Evolutionary conservation across 345 rosid genomes (phyloP), one percentile per base, ranked within the genome.

Genomic region (Luvunga scandens): DNA sequence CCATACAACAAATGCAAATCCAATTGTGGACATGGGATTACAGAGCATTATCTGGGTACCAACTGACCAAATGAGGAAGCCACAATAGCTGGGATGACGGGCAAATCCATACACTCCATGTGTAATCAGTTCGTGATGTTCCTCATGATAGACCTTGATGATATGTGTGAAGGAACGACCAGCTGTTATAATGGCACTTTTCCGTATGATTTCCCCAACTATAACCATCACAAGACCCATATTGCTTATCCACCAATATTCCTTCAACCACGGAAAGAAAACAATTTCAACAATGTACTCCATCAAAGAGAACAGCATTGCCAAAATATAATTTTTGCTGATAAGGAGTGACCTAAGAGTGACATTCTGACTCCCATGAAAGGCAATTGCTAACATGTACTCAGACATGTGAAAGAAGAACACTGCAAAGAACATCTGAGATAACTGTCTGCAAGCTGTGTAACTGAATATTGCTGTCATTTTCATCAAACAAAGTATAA

Each of bases 31-130:
- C 50, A 91, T 1, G 24, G 95, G 95, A 75, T 92, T 92, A 74
- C 93, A 91, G 57, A 92, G 77, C 97, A 91, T 91, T 73, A 93
- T 84, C 80, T 91, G 95, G 30, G 94, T 89, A 45, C 93, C 94
- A 3, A 88, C 91, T 36, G 95, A 84, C 95, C 95, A 92, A 31
- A 92, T 67, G 27, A 91, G 83, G 84, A 93, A 93, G 78, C 95
- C 94, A 0, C 82, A 84, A 68, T 93, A 93, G 73, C 94, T 83
- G 2, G 97, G 94, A 86, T 90, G 90, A 60, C 94, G 92, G 65
- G 90, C 78, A 25, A 85, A 72, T 18, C 82, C 73, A 79, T 89
- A 90, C 31, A 89, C 83, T 57, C 94, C 93, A 62, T 82, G 71
- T 68, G 94, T 91, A 69, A 91, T 81, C 73, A 91, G 85, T 77